Percentiles rank a stretch among this genome's conserved stretches.
Conservation (phyloP, 2,329 filamentous ascomycete genomes). For the Colletotrichum sidae region DNA sequence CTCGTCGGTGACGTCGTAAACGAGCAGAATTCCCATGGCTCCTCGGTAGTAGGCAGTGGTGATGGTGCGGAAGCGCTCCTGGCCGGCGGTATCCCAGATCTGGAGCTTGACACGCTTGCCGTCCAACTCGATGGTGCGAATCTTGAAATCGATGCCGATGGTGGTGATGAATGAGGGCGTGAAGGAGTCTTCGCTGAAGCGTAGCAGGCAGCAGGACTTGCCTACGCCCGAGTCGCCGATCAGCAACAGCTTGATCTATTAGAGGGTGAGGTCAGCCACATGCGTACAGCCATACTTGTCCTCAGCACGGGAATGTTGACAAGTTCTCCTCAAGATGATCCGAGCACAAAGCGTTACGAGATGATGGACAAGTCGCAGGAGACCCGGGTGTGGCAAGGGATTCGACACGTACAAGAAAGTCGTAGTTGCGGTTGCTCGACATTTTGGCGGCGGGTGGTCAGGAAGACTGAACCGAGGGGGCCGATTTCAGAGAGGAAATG, state of each 20-base stretch:
- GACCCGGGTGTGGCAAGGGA: constrained; percentile 37
- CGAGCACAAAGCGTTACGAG: background rate
- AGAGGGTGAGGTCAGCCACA: constrained; percentile 37
- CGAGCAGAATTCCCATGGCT: constrained; percentile 96
- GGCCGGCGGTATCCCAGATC: constrained; percentile 99
- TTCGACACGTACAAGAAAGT: constrained; percentile 84
- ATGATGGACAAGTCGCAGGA: constrained; percentile 29
- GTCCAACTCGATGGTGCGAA: constrained; percentile 97
- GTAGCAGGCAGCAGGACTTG: constrained; percentile 96
- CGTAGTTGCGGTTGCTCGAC: constrained; percentile 98
- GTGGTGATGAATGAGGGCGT: constrained; percentile 98
- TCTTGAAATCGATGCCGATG: constrained; percentile 99
- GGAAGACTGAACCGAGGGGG: constrained; percentile 32
- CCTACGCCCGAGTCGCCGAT: constrained; percentile 97
- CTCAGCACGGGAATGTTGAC: constrained; percentile 29
- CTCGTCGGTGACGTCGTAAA: constrained; percentile 98
- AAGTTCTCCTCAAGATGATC: background rate
- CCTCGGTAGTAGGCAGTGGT: constrained; percentile 98
- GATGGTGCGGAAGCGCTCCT: constrained; percentile 98
- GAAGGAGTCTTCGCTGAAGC: constrained; percentile 98
- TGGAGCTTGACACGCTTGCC: constrained; percentile 99
- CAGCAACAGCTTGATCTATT: constrained; percentile 93
- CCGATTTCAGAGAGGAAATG: constrained; percentile 20
- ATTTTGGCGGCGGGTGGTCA: constrained; percentile 64
- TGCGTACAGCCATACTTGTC: constrained; percentile 36